These are phyloP conservation scores for Pelargonium myrrhifolium DNA, from an alignment of 441 rosid genomes.

Conservation along the genomic window DNA sequence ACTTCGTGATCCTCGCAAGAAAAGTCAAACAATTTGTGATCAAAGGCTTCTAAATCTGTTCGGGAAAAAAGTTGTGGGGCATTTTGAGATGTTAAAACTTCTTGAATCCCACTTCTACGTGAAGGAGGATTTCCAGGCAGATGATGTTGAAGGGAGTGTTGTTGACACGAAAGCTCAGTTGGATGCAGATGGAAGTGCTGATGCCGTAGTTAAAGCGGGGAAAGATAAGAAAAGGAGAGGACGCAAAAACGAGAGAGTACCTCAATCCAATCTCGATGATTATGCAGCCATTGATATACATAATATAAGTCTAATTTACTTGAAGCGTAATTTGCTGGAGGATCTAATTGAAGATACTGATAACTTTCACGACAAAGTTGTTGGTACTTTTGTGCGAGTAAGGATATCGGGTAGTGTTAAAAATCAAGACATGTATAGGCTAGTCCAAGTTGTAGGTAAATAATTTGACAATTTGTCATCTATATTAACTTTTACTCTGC, in stretches of 20 bases:
- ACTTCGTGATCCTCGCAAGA: conserved; percentile 61
- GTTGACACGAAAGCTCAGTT: conserved; percentile 32
- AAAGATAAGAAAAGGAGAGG: conserved; percentile 46
- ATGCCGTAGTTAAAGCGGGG: conserved; percentile 21
- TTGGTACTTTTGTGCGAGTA: conserved; percentile 83
- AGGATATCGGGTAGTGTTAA: conserved; percentile 54
- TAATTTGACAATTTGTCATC: conserved; percentile 11
- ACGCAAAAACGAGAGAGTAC: conserved; percentile 44
- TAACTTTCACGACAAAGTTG: conserved; percentile 66
- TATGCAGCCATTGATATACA: conserved; percentile 85
- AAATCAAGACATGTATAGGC: conserved; percentile 73
- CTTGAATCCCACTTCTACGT: conserved; percentile 63
- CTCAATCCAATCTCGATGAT: conserved; percentile 43
- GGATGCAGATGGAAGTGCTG: conserved; percentile 30
- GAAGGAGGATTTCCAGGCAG: conserved; percentile 35
- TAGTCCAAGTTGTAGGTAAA: conserved; percentile 88
- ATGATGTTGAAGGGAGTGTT: conserved; percentile 28
- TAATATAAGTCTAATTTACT: conserved; percentile 68
- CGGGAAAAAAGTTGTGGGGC: conserved; percentile 56
- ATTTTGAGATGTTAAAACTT: conserved; percentile 84
- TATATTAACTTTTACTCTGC: not conserved
- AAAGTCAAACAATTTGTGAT: conserved; percentile 60
- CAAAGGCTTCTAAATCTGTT: conserved; percentile 61
- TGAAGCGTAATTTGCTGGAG: conserved; percentile 65
- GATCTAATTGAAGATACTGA: conserved; percentile 57